Evolutionary conservation across 176 grass and related monocot species (phyloP).

Genomic region (Aegilops bicornis): DNA sequence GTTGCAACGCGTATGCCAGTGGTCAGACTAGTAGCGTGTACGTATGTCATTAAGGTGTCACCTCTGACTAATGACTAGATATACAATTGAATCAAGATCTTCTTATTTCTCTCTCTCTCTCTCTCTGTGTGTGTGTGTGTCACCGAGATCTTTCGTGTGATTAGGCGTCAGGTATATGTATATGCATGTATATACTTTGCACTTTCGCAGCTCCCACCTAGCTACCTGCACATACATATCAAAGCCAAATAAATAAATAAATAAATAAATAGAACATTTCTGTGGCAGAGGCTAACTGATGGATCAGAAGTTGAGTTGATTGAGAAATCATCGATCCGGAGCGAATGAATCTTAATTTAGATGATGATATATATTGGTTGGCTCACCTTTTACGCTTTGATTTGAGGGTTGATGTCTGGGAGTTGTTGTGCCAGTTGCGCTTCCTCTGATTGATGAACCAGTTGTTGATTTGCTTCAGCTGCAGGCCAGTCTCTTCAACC

Average conservation of each 20-base stretch:
- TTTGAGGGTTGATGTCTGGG: slow-evolving; percentile 89
- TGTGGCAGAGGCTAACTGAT: neutral
- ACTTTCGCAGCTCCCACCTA: slow-evolving; percentile 32
- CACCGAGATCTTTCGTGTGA: slow-evolving; percentile 37
- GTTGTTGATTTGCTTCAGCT: slow-evolving; percentile 99
- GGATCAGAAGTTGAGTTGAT: neutral
- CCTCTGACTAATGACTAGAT: slow-evolving; percentile 53
- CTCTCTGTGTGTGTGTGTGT: slow-evolving; percentile 17
- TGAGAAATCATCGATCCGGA: neutral
- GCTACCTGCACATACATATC: slow-evolving; percentile 5
- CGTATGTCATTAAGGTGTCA: slow-evolving; percentile 47
- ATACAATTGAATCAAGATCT: slow-evolving; percentile 38
- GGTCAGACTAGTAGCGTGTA: slow-evolving; percentile 51
- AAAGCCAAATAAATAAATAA: neutral
- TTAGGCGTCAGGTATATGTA: slow-evolving; percentile 47
- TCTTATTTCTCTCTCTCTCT: slow-evolving; percentile 26
- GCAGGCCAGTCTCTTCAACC: slow-evolving; percentile 96
- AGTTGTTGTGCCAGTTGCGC: slow-evolving; percentile 98
- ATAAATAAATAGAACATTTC: neutral
- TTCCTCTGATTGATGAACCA: slow-evolving; percentile 99
- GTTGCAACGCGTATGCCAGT: slow-evolving; percentile 37
- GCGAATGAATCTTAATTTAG: neutral
- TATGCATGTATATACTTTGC: slow-evolving; percentile 13
- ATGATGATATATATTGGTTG: neutral
- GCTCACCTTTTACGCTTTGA: slow-evolving; percentile 95